Percentiles rank a stretch among this genome's conserved stretches.
Conservation (phyloP, 1,284 basidiomycete species). For the Ceratobasidium theobromae region DNA sequence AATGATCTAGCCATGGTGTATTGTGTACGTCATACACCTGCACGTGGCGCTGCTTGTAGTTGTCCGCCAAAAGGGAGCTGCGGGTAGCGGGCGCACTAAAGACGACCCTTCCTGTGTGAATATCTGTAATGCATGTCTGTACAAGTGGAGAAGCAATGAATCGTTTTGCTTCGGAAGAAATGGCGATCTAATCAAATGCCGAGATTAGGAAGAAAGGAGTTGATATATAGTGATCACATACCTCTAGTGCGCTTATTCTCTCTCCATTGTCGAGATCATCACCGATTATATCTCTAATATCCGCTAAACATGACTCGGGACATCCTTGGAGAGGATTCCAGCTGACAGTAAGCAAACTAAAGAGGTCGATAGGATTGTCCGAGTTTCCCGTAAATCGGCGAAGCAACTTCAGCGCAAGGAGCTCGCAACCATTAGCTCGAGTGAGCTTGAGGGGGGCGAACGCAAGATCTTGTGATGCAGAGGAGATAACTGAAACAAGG, state of each 20-base stretch:
- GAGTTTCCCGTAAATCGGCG: conserved; percentile 65
- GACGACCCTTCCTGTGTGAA: conserved; percentile 61
- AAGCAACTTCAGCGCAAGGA: conserved; percentile 83
- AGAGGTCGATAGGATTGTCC: conserved; percentile 61
- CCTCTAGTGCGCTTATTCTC: conserved; percentile 78
- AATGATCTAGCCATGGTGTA: conserved; percentile 81
- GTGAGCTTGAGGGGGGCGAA: conserved; percentile 68
- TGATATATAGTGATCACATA: conserved; percentile 41
- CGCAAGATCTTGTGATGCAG: conserved; percentile 66
- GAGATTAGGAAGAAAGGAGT: background rate
- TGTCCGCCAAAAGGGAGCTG: conserved; percentile 78
- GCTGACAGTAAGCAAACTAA: conserved; percentile 71
- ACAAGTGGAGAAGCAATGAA: conserved; percentile 78
- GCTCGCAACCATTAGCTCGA: conserved; percentile 78
- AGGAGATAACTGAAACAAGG: conserved; percentile 43
- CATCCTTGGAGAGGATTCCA: conserved; percentile 85
- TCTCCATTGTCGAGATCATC: conserved; percentile 57
- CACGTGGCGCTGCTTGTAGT: conserved; percentile 77
- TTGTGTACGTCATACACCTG: conserved; percentile 71
- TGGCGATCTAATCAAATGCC: conserved; percentile 66
- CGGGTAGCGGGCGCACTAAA: conserved; percentile 55
- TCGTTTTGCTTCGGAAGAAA: conserved; percentile 74
- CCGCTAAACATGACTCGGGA: conserved; percentile 60
- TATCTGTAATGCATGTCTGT: conserved; percentile 80
- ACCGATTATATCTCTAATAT: conserved; percentile 57